These are phyloP conservation scores for Tolypocladium tundrense DNA, from an alignment of 2,329 filamentous ascomycete genomes.

Conservation along the genomic window DNA sequence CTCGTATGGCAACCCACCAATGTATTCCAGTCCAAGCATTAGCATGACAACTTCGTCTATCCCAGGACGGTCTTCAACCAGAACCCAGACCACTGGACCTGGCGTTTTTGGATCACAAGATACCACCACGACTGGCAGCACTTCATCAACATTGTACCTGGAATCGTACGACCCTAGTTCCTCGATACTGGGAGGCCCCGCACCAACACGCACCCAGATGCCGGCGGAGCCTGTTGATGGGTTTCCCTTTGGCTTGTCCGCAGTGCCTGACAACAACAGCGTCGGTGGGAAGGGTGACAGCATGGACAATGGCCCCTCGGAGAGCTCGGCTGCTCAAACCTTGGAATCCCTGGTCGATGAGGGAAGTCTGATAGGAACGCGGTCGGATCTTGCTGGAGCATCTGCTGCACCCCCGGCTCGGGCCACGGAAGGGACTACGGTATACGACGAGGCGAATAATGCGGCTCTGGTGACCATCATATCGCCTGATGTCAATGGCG, in stretches of 20 bases:
- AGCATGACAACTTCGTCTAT: neutral
- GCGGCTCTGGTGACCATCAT: neutral
- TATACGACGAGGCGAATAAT: neutral
- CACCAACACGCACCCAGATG: no score
- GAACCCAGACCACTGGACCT: neutral
- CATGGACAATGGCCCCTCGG: no score
- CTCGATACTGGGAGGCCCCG: neutral
- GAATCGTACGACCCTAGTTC: neutral
- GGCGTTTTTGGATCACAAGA: neutral
- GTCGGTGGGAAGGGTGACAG: no score
- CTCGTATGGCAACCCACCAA: constrained; percentile 2
- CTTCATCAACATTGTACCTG: neutral
- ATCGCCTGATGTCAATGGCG: neutral
- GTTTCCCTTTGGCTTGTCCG: no score
- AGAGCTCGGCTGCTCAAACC: neutral
- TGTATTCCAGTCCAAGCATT: neutral
- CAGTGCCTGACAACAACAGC: no score
- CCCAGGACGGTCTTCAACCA: neutral
- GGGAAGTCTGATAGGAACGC: neutral
- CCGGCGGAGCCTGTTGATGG: no score
- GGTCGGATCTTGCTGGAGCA: no score
- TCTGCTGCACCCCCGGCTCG: no score
- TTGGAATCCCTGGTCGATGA: neutral
- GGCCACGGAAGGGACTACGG: neutral
- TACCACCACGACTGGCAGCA: neutral